phyloP scores from a whole-genome alignment of 768 basidiomycete species.

The Mycena venus region DNA sequence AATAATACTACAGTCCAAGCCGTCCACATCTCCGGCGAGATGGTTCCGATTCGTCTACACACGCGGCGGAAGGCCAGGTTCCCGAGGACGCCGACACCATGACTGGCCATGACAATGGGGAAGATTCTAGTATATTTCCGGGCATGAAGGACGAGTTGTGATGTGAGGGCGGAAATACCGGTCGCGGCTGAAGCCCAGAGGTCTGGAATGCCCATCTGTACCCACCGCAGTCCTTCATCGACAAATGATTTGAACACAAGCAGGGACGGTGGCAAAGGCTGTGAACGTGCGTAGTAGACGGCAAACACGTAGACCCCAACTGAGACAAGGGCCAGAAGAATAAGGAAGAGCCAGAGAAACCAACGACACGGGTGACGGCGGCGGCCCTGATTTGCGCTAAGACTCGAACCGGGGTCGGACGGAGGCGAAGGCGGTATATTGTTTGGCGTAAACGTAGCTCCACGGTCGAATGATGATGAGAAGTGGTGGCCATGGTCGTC shows the following conservation, averaged over 20 bases:
- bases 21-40: too few relatives aligned
- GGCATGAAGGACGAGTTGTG: too few relatives aligned
- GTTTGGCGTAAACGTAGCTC: too few relatives aligned
- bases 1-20: too few relatives aligned
- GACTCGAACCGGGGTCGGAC: neutral
- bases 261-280: neutral
- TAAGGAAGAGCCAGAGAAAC: neutral
- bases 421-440: neutral
- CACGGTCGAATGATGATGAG: too few relatives aligned
- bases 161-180: too few relatives aligned
- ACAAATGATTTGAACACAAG: too few relatives aligned
- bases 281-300: neutral
- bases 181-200: too few relatives aligned
- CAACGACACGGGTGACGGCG: neutral
- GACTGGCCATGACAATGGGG: neutral
- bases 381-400: neutral
- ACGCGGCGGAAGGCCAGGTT: neutral
- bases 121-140: neutral
- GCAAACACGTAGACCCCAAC: neutral
- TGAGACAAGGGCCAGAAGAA: neutral
- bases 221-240: too few relatives aligned
- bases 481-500: neutral
- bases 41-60: too few relatives aligned
- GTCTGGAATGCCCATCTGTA: too few relatives aligned
- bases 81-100: neutral